phyloP scores from a whole-genome alignment of 371 early-diverging fungal genomes.

The Coemansia sp. region DNA sequence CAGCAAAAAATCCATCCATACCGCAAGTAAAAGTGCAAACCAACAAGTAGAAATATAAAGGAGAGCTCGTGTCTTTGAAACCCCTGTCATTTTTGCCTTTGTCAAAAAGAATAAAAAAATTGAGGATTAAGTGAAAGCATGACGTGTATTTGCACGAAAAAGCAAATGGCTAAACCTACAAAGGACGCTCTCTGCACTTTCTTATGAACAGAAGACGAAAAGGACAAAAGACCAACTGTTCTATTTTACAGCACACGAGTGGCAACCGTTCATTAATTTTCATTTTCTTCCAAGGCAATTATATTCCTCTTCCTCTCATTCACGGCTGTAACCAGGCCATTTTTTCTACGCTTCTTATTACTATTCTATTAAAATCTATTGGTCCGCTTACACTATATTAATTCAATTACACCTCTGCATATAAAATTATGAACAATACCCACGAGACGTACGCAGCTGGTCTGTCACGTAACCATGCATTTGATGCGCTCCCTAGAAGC shows the following conservation, averaged over 20 bases:
- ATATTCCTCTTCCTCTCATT: too few species aligned
- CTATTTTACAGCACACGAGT: neutral
- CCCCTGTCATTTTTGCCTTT: neutral
- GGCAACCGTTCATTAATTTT: neutral
- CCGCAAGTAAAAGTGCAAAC: too few species aligned
- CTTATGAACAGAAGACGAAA: neutral
- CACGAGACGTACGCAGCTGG: conserved; percentile 8
- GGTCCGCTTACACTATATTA: neutral
- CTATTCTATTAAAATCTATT: too few species aligned
- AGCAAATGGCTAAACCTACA: neutral
- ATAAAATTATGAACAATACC: neutral
- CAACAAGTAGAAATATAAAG: too few species aligned
- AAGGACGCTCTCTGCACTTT: neutral
- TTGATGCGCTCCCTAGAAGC: conserved; percentile 11
- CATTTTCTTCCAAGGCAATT: too few species aligned
- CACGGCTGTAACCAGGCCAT: too few species aligned
- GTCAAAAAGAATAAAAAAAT: neutral
- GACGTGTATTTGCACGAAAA: too few species aligned
- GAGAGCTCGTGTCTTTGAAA: too few species aligned
- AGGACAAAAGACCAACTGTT: neutral
- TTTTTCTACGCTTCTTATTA: too few species aligned
- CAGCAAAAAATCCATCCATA: too few species aligned
- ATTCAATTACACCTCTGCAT: neutral
- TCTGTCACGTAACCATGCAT: conserved; percentile 28
- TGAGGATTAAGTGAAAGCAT: too few species aligned